These are phyloP conservation scores for Debaryomyces robertsiae DNA, from an alignment of 1,139 yeast genomes.

Conservation along the genomic window DNA sequence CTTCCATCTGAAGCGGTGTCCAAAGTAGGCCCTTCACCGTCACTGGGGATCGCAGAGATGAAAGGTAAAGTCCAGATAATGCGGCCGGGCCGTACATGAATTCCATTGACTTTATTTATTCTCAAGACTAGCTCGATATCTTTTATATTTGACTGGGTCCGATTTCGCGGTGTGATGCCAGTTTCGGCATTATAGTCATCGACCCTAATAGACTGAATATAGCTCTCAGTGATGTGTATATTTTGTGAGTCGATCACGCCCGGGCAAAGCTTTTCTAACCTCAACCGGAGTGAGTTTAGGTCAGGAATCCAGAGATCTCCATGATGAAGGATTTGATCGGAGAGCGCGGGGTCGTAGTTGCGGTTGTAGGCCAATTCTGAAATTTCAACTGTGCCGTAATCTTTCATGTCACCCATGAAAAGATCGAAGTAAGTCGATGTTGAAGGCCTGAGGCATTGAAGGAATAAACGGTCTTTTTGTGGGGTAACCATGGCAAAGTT, in stretches of 20 bases:
- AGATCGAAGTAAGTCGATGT: slow-evolving; percentile 33
- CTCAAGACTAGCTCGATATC: slow-evolving; percentile 27
- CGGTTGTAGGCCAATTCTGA: slow-evolving; percentile 22
- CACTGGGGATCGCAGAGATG: slow-evolving; percentile 10
- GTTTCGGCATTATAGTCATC: slow-evolving; percentile 14
- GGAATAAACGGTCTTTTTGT: slow-evolving; percentile 12
- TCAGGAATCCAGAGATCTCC: slow-evolving; percentile 40
- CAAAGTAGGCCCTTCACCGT: slow-evolving; percentile 17
- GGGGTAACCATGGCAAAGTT: slow-evolving; percentile 30
- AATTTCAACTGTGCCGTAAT: slow-evolving; percentile 26
- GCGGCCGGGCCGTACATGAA: slow-evolving; percentile 24
- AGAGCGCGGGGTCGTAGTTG: slow-evolving; percentile 13
- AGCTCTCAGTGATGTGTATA: slow-evolving; percentile 26
- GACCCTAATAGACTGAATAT: slow-evolving; percentile 20
- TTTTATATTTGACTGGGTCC: slow-evolving; percentile 19
- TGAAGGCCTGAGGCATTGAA: slow-evolving; percentile 30
- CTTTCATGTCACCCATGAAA: slow-evolving; percentile 36
- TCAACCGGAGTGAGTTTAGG: slow-evolving; percentile 36
- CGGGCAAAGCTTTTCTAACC: slow-evolving; percentile 37
- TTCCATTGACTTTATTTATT: slow-evolving; percentile 39
- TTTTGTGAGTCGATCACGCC: slow-evolving; percentile 37
- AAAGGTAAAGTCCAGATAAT: slow-evolving; percentile 37
- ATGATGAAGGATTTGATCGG: slow-evolving; percentile 14
- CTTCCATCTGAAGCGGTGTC: slow-evolving; percentile 29
- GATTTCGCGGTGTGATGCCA: slow-evolving; percentile 19